phyloP scores from a whole-genome alignment of 805 yeast species.

The Monosporozyma aquatica region DNA sequence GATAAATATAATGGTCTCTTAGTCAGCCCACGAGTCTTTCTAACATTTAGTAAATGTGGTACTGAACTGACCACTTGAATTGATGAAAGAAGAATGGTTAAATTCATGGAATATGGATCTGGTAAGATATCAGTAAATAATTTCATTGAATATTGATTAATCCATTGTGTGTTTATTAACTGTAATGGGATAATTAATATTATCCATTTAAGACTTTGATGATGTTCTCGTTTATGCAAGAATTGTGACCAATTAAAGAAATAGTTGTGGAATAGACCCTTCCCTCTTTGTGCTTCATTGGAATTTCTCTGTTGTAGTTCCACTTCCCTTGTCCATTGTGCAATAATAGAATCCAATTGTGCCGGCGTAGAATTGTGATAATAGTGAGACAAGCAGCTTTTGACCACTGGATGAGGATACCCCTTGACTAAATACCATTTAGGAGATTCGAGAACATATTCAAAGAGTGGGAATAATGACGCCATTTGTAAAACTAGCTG shows the following conservation, averaged over 20 bases:
- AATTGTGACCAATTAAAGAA: not conserved
- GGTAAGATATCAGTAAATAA: conserved; percentile 1
- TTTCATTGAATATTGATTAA: conserved; percentile 3
- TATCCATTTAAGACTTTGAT: not conserved
- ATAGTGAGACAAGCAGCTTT: not conserved
- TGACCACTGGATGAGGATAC: conserved; percentile 12
- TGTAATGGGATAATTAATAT: conserved; percentile 2
- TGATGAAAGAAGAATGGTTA: not conserved
- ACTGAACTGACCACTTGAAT: not conserved
- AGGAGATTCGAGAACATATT: conserved; percentile 4
- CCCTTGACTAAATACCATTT: conserved; percentile 11
- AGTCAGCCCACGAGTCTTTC: not conserved
- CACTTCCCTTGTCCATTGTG: conserved; percentile 1
- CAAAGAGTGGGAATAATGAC: not conserved
- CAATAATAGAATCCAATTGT: not conserved
- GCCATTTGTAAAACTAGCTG: not conserved
- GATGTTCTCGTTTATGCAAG: not conserved
- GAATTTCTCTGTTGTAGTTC: conserved; percentile 1
- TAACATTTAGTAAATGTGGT: not conserved
- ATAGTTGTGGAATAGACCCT: not conserved
- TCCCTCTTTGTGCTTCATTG: not conserved
- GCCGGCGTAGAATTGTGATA: not conserved
- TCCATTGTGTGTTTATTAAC: not conserved
- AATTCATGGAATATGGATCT: not conserved
- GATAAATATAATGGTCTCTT: not conserved